A percentile compares a stretch with the other conserved stretches of the same genome.
phyloP scores from a whole-genome alignment of 208 protist species.

The Willaertia magna region DNA sequence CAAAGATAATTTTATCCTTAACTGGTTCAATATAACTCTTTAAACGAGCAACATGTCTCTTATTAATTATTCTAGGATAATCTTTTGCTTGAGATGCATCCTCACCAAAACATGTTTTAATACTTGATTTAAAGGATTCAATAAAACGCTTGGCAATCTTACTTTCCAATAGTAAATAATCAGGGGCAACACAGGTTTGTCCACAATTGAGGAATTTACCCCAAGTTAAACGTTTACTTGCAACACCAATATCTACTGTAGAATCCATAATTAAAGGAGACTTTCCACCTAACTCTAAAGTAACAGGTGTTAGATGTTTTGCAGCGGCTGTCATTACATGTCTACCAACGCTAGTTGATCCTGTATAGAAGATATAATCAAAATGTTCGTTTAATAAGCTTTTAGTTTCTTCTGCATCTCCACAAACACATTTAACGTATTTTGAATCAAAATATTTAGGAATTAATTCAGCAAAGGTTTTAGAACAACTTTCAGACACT shows the following conservation, averaged over 20 bases:
- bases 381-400: constrained; percentile 53
- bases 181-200: constrained; percentile 69
- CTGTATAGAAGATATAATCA: constrained; percentile 83
- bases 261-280: constrained; percentile 65
- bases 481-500: constrained; percentile 33
- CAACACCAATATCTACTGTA: constrained; percentile 36
- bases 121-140: constrained; percentile 24
- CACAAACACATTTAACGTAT: constrained; percentile 43
- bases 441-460: constrained; percentile 48
- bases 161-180: constrained; percentile 63
- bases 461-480: constrained; percentile 44
- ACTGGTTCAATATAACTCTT: constrained; percentile 30
- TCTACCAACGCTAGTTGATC: constrained; percentile 42
- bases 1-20: constrained; percentile 43
- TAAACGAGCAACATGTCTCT: constrained; percentile 39
- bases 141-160: constrained; percentile 40
- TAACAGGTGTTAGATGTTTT: constrained; percentile 67
- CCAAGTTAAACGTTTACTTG: constrained; percentile 47
- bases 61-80: constrained; percentile 40
- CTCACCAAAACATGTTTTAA: constrained; percentile 21
- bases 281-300: constrained; percentile 83
- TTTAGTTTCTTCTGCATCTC: constrained; percentile 46
- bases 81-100: constrained; percentile 20
- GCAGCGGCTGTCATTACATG: constrained; percentile 62
- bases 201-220: constrained; percentile 61